Evolutionary conservation across 2,329 filamentous ascomycete species (phyloP), one percentile per base, ranked within the genome.

Genomic region (Fusarium miscanthi): DNA sequence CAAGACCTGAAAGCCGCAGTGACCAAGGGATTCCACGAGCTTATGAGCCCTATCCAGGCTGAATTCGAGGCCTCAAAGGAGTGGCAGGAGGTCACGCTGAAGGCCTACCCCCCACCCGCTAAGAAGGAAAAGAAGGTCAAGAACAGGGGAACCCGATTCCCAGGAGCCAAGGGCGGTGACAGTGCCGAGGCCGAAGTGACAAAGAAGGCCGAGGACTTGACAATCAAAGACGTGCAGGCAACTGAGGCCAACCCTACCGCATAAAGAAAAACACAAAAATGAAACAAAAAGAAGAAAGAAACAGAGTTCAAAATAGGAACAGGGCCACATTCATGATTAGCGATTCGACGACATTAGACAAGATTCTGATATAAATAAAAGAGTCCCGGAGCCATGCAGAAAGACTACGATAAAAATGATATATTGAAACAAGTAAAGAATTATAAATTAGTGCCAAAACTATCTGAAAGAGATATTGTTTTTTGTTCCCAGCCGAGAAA

Each of bases 1-100:
- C 95, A 98, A 85, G 84, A 93, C 17, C 86, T 98, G 58, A 98
- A 99, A 85, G 88, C 91, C n/a, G 94, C 93, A 16, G 90, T 97
- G 10, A 88, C 92, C 9, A 87, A 90, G 58, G 93, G 90, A 14
- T 87, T 99, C 25, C 90, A 90, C 74, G 86, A 88, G 42, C 87
- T 98, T 17, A 86, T 97, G 63, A 89, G 87, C 5, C 94, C 95
- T 3, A 95, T 99, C 66, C 91, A 92, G 73, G 87, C 85, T 6
- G 91, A 91, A 10, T 98, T 90, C 84, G 84, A 92, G 70, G 88
- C 87, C 1, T 92, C 89, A 0, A 78, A 87, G 35, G 94, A 95
- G 78, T 98, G 94, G 94, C 92, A 97, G 83, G 82, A 83, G 12
- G 76, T 83, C 59, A 88, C 91, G 56, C 80, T 88, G 58, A 91